Percentiles rank a stretch among this genome's conserved stretches.
Conservation (phyloP, 225 moss, liverwort and hornwort genomes). For the Asterella californica region DNA sequence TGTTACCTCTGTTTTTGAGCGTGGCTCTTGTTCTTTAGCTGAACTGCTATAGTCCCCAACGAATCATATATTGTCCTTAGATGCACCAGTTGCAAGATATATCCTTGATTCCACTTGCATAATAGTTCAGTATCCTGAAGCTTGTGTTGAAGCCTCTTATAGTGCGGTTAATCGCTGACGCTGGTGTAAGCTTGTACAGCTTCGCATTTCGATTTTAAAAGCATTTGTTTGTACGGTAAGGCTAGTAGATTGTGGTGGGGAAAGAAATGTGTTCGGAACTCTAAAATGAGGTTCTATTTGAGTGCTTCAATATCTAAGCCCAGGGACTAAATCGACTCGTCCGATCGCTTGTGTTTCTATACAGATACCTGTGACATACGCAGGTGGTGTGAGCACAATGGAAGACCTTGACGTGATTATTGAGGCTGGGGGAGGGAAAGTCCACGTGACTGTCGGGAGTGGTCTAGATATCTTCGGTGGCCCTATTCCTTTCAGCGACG, state of each 20-base stretch:
- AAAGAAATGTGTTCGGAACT: too few species aligned
- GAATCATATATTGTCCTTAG: too few species aligned
- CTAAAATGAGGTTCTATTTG: too few species aligned
- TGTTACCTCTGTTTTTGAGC: too few species aligned
- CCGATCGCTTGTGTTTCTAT: not conserved
- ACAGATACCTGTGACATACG: constrained; percentile 91
- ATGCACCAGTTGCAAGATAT: too few species aligned
- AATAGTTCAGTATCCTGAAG: not conserved
- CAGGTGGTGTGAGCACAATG: constrained; percentile 77
- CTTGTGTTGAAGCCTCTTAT: not conserved
- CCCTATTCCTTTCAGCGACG: constrained; percentile 62
- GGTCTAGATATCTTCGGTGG: constrained; percentile 97
- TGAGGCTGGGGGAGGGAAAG: constrained; percentile 59
- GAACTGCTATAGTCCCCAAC: too few species aligned
- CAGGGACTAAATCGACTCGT: not conserved
- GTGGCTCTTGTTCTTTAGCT: too few species aligned
- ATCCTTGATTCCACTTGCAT: not conserved
- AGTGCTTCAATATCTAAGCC: not conserved
- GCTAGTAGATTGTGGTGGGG: too few species aligned
- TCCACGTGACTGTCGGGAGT: constrained; percentile 92
- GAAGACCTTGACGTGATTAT: constrained; percentile 80
- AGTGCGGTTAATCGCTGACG: not conserved
- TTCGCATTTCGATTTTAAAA: too few species aligned
- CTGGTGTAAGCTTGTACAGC: not conserved
- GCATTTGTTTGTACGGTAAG: too few species aligned